Evolutionary conservation across 495 filamentous ascomycete genomes (phyloP).

Genomic region (Clohesyomyces aquaticus): DNA sequence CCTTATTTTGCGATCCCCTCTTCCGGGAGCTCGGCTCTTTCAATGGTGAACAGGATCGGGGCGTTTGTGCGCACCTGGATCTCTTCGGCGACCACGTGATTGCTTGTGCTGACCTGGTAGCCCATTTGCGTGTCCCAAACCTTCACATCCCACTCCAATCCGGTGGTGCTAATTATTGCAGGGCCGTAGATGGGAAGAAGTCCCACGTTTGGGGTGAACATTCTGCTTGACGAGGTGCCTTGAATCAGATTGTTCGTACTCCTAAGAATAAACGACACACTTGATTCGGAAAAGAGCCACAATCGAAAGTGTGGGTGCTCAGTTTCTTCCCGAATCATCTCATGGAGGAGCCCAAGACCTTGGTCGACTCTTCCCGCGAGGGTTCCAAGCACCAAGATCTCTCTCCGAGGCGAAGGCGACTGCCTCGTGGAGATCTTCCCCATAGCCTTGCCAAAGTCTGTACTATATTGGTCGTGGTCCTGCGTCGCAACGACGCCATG

Average conservation of each 20-base stretch:
- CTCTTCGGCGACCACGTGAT: constrained; percentile 65
- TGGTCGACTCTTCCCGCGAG: constrained; percentile 91
- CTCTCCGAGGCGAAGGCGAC: constrained; percentile 8
- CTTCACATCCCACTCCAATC: constrained; percentile 87
- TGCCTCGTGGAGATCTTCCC: constrained; percentile 56
- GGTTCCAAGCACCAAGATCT: constrained; percentile 76
- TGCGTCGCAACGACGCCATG: constrained; percentile 60
- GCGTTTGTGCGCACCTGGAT: constrained; percentile 66
- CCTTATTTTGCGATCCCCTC: neutral
- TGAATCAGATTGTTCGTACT: constrained; percentile 68
- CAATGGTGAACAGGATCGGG: constrained; percentile 84
- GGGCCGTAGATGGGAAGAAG: constrained; percentile 81
- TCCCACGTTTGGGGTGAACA: constrained; percentile 71
- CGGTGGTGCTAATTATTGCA: constrained; percentile 71
- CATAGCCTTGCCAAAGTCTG: constrained; percentile 79
- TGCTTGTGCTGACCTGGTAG: constrained; percentile 87
- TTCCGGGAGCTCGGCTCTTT: constrained; percentile 43
- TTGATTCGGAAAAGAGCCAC: constrained; percentile 72
- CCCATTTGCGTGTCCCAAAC: constrained; percentile 84
- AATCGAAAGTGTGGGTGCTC: constrained; percentile 39
- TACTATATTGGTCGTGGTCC: constrained; percentile 79
- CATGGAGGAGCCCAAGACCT: constrained; percentile 82
- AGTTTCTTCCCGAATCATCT: constrained; percentile 56
- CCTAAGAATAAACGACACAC: constrained; percentile 77
- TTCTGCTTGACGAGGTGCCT: constrained; percentile 53